Base-by-base conservation (phyloP, 2,329 filamentous ascomycete species). In the Gyromitra esculenta region DNA sequence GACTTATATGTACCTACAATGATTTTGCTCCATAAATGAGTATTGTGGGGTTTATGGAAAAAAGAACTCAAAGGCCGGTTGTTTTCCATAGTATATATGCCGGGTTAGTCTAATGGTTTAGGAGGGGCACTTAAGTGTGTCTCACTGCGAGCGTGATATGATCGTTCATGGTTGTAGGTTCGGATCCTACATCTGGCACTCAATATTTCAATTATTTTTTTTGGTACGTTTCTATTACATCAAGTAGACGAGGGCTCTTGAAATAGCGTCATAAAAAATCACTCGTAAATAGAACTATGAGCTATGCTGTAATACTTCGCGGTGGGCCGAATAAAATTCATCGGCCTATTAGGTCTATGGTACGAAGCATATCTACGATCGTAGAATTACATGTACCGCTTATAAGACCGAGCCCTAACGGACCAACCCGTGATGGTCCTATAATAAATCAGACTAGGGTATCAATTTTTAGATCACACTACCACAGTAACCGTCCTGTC, bases 221-320 rank as follows among this genome's bases (percentile, higher is more conserved):
- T 9, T 25, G 7, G 6, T 52, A 31, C 15, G 48, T 52, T 18
- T 52, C 1, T 52, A 9, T 52, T 18, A 6, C 15, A 18, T 21
- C 21, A 18, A 18, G 18, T 18, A 4, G 25, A 4, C 25, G 4
- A 4, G 11, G 11, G 11, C 43, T 45, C 9, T 31, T 18, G 2
- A 43, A 15, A 39, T 60, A 5, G 25, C 3, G 15, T 60, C 54
- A 69, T 6, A 31, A n/a, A 59, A 21, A 7, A 69, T 69, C 66
- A 60, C 66, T 69, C 66, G 65, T 1, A 13, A 5, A 9, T 11
- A 52, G 9, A 15, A n/a, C 11, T 5, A 45, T 9, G 11, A 43
- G 1, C 35, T 7, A 31, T 1, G 11, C 48, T 31, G 9, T 21
- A 8, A 25, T 59, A 37, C 25, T 37, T 2, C n/a, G 21, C 18